Evolutionary conservation across 2,329 filamentous ascomycete species (phyloP), one percentile per base, ranked within the genome.

Genomic region (Ophiostoma quercus): DNA sequence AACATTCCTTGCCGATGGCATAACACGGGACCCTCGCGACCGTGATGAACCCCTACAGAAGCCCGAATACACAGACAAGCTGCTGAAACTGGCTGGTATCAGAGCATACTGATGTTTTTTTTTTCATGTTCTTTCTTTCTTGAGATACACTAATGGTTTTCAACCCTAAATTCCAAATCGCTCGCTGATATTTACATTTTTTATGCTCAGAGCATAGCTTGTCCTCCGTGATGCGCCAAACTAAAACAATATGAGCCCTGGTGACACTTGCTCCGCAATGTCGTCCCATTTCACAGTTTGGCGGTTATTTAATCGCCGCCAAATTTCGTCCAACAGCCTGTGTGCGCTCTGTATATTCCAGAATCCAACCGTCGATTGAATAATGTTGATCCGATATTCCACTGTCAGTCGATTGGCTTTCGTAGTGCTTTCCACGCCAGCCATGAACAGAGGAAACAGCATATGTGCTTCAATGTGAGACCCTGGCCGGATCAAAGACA

Each of bases 21-120:
- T 67, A 2, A 71, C 69, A 4, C 57, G n/a, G 8, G 69, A 71
- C 34, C 67, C 69, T 25, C 66, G 60, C 22, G 34, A 68, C 37
- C 41, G 69, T 12, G 43, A 41, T 5, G 76, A 79, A 73, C 79
- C 79, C 1, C 74, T 78, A 9, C 77, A 80, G 74, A 78, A 79
- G 75, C 78, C 79, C 0, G 76, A 74, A 39, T 66, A 77, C 11
- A 79, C 75, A 3, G 76, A 79, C 25, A 71, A 72, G 29, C 47
- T 80, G 47, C 71, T 80, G 25, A 73, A 74, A 39, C 72, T 80
- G 51, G 79, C 79, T 9, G 79, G 77, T 37, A 22, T 66, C 32
- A 66, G 41, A 25, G 32, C 63, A 12, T 66, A 66, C 75, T 79
- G 16, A 29, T 19, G 12, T 43, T 41, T 41, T 43, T 43, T 34